phyloP scores from a whole-genome alignment of 2,329 filamentous ascomycete species.

The Fusarium nelsonii region DNA sequence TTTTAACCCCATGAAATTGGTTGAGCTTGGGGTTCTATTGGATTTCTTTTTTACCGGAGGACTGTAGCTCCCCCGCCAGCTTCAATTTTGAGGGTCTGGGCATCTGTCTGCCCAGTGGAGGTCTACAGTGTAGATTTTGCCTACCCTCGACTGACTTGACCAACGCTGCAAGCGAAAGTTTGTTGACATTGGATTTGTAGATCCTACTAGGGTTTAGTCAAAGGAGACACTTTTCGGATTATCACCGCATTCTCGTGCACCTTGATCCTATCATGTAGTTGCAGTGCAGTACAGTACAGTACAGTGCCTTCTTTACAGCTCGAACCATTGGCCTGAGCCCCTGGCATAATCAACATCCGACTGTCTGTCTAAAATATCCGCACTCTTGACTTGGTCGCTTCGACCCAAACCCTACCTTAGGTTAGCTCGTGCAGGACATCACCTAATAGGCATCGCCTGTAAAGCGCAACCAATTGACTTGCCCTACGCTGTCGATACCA shows the following conservation, averaged over 20 bases:
- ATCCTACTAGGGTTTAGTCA: not conserved
- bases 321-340: constrained; percentile 47
- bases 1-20: not conserved
- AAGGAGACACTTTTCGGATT: constrained; percentile 3
- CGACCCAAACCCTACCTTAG: constrained; percentile 2
- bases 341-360: constrained; percentile 37
- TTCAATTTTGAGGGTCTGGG: no score
- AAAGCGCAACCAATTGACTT: constrained; percentile 28
- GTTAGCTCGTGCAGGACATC: constrained; percentile 32
- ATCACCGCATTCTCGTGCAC: constrained; percentile 26
- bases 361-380: constrained; percentile 1
- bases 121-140: no score
- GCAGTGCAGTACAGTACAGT: not conserved
- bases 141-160: not conserved
- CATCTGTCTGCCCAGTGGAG: no score
- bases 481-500: not conserved
- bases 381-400: constrained; percentile 4
- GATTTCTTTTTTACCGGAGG: constrained; percentile 3
- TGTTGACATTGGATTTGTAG: constrained; percentile 1
- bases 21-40: constrained; percentile 2
- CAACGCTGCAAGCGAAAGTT: not conserved
- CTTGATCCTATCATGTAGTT: constrained; percentile 14
- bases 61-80: no score
- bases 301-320: constrained; percentile 2
- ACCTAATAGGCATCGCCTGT: constrained; percentile 21